Conservation (phyloP, 805 yeast species). For the Wickerhamiella qilinensis region DNA sequence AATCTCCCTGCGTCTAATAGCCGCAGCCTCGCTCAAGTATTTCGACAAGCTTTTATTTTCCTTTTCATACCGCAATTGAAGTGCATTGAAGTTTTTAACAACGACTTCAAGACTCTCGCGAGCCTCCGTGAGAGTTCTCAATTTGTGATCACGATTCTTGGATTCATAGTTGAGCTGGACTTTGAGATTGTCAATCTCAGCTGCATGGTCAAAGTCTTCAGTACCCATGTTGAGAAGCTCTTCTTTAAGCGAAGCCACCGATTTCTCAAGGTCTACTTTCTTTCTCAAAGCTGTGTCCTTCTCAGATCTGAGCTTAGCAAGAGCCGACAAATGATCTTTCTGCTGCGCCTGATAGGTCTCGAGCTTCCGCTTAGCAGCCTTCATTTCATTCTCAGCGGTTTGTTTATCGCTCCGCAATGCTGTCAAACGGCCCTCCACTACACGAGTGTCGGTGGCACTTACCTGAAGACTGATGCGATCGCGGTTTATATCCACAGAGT, state of each 20-base stretch:
- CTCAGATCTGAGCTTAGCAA: too few relatives aligned
- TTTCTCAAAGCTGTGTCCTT: too few relatives aligned
- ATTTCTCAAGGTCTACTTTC: not conserved
- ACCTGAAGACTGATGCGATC: not conserved
- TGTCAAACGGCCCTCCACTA: not conserved
- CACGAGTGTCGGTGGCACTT: too few relatives aligned
- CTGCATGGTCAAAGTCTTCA: not conserved
- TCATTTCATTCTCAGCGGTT: not conserved
- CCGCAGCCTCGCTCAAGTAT: too few relatives aligned
- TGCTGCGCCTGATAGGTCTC: not conserved
- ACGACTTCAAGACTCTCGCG: not conserved
- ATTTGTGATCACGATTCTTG: not conserved
- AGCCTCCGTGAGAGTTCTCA: not conserved
- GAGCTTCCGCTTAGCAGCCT: not conserved
- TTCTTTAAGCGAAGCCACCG: not conserved
- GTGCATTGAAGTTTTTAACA: too few relatives aligned
- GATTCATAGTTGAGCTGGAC: not conserved
- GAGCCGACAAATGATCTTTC: not conserved
- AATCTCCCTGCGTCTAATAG: too few relatives aligned
- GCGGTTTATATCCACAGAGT: not conserved
- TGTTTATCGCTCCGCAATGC: not conserved
- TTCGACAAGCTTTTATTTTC: too few relatives aligned
- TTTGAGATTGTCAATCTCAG: not conserved
- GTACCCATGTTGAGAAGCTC: not conserved
- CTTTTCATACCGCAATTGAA: too few relatives aligned